phyloP scores from a whole-genome alignment of 2,329 filamentous ascomycete species.

The Hypoxylon sp. region DNA sequence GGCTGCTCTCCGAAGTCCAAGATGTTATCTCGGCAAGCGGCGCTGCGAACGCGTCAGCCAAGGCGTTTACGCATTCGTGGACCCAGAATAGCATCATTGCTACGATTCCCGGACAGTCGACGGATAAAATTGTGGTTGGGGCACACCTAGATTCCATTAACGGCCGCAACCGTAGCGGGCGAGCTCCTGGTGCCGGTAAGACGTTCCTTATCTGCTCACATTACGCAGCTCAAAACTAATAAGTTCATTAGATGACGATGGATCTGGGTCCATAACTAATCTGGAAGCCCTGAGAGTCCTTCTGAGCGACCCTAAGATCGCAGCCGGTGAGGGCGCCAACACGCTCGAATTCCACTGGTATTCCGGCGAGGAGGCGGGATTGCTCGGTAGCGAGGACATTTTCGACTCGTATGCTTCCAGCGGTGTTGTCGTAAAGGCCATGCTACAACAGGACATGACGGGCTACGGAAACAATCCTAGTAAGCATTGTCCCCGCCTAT shows the following conservation, averaged over 20 bases:
- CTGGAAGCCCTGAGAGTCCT: conserved; percentile 83
- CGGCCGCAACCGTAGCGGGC: conserved; percentile 77
- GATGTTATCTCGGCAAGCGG: conserved; percentile 73
- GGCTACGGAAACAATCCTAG: conserved; percentile 55
- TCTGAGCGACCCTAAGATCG: conserved; percentile 73
- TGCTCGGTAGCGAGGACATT: conserved; percentile 77
- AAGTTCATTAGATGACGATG: conserved; percentile 76
- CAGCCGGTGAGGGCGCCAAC: conserved; percentile 75
- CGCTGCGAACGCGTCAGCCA: conserved; percentile 72
- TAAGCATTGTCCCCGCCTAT: conserved; percentile 6
- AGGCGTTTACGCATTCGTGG: conserved; percentile 79
- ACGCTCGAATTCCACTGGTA: conserved; percentile 92
- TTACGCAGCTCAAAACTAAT: background rate
- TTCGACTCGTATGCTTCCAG: conserved; percentile 57
- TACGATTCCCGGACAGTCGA: conserved; percentile 80
- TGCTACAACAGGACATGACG: conserved; percentile 64
- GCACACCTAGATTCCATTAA: conserved; percentile 88
- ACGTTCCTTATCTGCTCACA: background rate
- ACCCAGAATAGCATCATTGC: conserved; percentile 84
- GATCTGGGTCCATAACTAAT: conserved; percentile 83
- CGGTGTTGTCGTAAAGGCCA: conserved; percentile 57
- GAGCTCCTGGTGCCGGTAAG: conserved; percentile 74
- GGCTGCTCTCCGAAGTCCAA: conserved; percentile 78
- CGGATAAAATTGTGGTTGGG: conserved; percentile 82
- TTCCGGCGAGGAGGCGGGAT: conserved; percentile 83